These are phyloP conservation scores for Cladophialophora carrionii DNA, from an alignment of 2,329 filamentous ascomycete species.

Conservation along the genomic window DNA sequence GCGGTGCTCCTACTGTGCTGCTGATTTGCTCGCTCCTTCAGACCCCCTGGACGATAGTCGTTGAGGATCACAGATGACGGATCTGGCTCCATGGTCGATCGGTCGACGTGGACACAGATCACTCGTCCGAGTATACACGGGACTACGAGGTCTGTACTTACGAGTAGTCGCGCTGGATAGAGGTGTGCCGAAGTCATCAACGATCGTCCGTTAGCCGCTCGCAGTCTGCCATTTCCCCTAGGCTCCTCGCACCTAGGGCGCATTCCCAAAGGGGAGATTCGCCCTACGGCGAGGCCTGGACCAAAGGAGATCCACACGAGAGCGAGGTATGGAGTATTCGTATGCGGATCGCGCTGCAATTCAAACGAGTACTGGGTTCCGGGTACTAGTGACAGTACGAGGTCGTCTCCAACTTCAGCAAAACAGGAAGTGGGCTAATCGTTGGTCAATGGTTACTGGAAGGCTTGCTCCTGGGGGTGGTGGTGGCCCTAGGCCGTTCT, in stretches of 20 bases:
- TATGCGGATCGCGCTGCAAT: not conserved
- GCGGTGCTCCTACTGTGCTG: not conserved
- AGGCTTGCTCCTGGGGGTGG: not conserved
- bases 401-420: not conserved
- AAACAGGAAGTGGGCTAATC: constrained; percentile 13
- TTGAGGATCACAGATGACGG: too few relatives aligned
- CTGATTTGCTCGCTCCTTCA: not conserved
- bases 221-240: not conserved
- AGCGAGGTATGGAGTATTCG: not conserved
- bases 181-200: not conserved
- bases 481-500: not conserved
- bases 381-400: too few relatives aligned
- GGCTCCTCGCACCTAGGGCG: constrained; percentile 3
- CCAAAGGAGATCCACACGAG: not conserved
- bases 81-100: too few relatives aligned
- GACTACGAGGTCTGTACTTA: too few relatives aligned
- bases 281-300: not conserved
- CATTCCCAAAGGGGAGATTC: constrained; percentile 13
- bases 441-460: constrained; percentile 2
- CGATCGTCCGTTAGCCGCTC: not conserved
- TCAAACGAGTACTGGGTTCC: not conserved
- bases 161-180: too few relatives aligned
- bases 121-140: too few relatives aligned
- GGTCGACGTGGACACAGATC: too few relatives aligned
- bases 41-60: too few relatives aligned